A percentile compares a stretch with the other conserved stretches of the same genome.
Evolutionary conservation across 768 basidiomycete species (phyloP).

Genomic region (Ephemerocybe angulata): DNA sequence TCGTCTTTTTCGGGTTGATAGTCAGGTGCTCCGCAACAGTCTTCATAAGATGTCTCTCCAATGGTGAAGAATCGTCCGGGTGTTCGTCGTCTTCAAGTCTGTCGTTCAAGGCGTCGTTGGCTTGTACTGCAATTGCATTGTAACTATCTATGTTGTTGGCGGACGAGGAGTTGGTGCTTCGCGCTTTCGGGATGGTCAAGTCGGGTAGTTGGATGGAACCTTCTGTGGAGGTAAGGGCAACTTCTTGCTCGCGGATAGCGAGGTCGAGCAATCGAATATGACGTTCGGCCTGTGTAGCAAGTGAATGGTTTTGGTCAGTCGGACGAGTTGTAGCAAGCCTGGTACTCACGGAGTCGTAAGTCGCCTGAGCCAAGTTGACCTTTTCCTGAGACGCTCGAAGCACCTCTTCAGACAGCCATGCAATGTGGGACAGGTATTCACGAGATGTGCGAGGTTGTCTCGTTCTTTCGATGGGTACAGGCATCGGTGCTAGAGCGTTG

Average conservation of each 20-base stretch:
- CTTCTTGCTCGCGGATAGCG: conserved; percentile 47
- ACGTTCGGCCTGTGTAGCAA: conserved; percentile 23
- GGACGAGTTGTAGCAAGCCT: not conserved
- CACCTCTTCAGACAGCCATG: conserved; percentile 55
- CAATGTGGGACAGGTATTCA: conserved; percentile 54
- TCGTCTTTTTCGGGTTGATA: conserved; percentile 20
- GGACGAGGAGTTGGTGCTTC: conserved; percentile 21
- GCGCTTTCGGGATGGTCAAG: conserved; percentile 50
- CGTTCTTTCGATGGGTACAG: conserved; percentile 20
- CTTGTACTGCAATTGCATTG: conserved; percentile 7
- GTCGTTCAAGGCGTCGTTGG: conserved; percentile 41
- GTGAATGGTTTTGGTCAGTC: not conserved
- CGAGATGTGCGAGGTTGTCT: conserved; percentile 35
- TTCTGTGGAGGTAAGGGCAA: conserved; percentile 35
- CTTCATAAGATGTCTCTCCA: conserved; percentile 7
- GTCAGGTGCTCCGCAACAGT: conserved; percentile 11
- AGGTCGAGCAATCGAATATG: conserved; percentile 78
- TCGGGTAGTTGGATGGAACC: conserved; percentile 58
- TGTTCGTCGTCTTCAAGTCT: conserved; percentile 27
- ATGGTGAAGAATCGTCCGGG: conserved; percentile 5
- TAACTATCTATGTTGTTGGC: conserved; percentile 6
- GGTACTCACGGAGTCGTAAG: conserved; percentile 60
- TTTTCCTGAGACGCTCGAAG: conserved; percentile 72
- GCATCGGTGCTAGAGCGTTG: conserved; percentile 12
- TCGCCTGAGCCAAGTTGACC: conserved; percentile 66